Evolutionary conservation across 2,329 filamentous ascomycete genomes (phyloP).

Genomic region (Aschersonia sp.): DNA sequence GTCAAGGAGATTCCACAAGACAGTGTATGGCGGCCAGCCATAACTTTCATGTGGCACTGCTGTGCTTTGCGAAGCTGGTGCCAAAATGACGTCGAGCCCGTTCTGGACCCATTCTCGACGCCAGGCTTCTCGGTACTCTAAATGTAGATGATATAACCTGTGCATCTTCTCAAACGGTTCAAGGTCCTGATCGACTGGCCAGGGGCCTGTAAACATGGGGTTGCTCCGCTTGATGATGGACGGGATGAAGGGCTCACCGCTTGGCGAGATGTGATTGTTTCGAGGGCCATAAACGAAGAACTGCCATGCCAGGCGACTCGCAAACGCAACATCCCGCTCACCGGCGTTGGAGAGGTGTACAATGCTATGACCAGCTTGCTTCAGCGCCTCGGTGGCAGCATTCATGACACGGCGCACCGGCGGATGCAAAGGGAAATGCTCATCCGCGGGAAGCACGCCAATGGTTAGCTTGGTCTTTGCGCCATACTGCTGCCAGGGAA

Average conservation of each 20-base stretch:
- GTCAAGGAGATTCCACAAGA: constrained; percentile 36
- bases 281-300: neutral
- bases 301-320: constrained; percentile 5
- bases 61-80: constrained; percentile 31
- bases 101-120: constrained; percentile 24
- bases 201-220: neutral
- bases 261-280: neutral
- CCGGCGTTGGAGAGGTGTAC: constrained; percentile 16
- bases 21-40: constrained; percentile 28
- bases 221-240: neutral
- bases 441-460: constrained; percentile 32
- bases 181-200: constrained; percentile 3
- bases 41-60: constrained; percentile 37
- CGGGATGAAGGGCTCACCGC: constrained; percentile 1
- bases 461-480: constrained; percentile 22
- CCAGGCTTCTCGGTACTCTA: constrained; percentile 21
- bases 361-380: constrained; percentile 28
- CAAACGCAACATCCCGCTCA: constrained; percentile 1
- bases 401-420: constrained; percentile 30
- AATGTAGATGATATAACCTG: constrained; percentile 8
- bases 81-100: constrained; percentile 34
- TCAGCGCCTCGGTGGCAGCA: constrained; percentile 21
- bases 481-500: constrained; percentile 28
- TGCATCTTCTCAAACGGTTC: constrained; percentile 20
- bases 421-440: constrained; percentile 32